Conservation (phyloP, 2,329 filamentous ascomycete species). For the Aspergillus viridinutans region DNA sequence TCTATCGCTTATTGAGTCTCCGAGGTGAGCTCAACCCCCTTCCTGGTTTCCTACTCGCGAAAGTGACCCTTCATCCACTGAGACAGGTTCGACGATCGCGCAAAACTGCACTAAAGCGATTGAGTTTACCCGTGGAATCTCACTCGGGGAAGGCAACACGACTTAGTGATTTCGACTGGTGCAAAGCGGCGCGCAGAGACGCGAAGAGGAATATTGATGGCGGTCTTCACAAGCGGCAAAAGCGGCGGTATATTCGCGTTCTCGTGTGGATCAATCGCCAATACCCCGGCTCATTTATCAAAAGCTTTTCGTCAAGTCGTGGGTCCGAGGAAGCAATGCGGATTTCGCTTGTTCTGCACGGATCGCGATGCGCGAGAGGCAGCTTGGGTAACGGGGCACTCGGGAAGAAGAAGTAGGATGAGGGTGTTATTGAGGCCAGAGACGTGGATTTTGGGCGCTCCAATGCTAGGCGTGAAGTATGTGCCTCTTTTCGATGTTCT, state of each 20-base stretch:
- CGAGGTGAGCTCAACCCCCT: slow-evolving; percentile 20
- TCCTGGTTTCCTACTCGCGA: slow-evolving; percentile 8
- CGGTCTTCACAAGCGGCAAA: slow-evolving; percentile 2
- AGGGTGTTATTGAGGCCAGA: slow-evolving; percentile 5
- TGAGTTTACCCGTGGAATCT: background rate
- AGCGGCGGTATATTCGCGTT: background rate
- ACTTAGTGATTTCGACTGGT: slow-evolving; percentile 9
- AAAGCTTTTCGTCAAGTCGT: background rate
- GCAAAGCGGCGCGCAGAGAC: slow-evolving; percentile 5
- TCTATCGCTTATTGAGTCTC: slow-evolving; percentile 28
- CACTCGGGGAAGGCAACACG: background rate
- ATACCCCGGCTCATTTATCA: background rate
- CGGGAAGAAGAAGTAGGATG: background rate
- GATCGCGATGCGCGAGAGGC: slow-evolving; percentile 16
- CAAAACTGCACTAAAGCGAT: background rate
- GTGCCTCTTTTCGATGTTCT: slow-evolving; percentile 10
- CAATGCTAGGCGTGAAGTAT: slow-evolving; percentile 1
- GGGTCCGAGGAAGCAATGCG: background rate
- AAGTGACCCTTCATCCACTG: slow-evolving; percentile 12
- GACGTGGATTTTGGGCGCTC: slow-evolving; percentile 1
- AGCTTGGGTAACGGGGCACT: slow-evolving; percentile 1
- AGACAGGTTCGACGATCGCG: background rate
- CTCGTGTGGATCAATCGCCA: background rate
- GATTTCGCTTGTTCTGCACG: slow-evolving; percentile 3
- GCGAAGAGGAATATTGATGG: slow-evolving; percentile 1